Conservation (phyloP, 2,329 filamentous ascomycete genomes). For the Monilinia fructicola region DNA sequence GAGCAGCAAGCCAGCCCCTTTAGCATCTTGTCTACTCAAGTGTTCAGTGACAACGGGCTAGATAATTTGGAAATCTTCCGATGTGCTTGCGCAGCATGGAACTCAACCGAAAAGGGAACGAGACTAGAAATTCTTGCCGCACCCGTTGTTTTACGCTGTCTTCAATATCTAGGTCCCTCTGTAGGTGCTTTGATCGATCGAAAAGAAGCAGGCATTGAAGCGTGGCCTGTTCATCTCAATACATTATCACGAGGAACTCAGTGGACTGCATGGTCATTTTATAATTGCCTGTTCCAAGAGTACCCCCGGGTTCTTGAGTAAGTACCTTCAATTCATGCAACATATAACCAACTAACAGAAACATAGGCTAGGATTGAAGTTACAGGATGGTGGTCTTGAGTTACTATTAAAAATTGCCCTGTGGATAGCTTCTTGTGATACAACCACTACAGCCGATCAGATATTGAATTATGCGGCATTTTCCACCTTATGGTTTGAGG, state of each 20-base stretch:
- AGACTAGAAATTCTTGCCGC: constrained; percentile 25
- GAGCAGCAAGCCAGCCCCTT: constrained; percentile 32
- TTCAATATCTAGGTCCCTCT: constrained; percentile 27
- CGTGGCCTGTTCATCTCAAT: constrained; percentile 23
- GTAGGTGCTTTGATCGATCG: constrained; percentile 24
- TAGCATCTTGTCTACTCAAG: constrained; percentile 11
- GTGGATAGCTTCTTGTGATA: constrained; percentile 34
- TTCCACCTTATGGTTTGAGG: constrained; percentile 33
- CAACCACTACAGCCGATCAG: background rate
- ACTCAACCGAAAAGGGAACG: constrained; percentile 26
- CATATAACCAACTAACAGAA: constrained; percentile 22
- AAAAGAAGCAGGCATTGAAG: background rate
- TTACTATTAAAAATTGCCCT: constrained; percentile 35
- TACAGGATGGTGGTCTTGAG: constrained; percentile 25
- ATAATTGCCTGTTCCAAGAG: constrained; percentile 35
- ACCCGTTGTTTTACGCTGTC: constrained; percentile 26
- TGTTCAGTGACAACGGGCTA: constrained; percentile 17
- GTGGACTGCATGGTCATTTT: constrained; percentile 32
- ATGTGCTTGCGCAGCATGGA: constrained; percentile 36
- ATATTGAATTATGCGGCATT: constrained; percentile 28
- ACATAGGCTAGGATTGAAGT: constrained; percentile 29
- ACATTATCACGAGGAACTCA: constrained; percentile 27
- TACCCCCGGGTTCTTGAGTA: constrained; percentile 36
- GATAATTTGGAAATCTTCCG: constrained; percentile 34
- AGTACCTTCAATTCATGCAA: constrained; percentile 6